Percentiles rank a stretch among this genome's conserved stretches.
These are phyloP conservation scores for Wickerhamiella vanderwaltii DNA, from an alignment of 805 yeast genomes.

Conservation along the genomic window DNA sequence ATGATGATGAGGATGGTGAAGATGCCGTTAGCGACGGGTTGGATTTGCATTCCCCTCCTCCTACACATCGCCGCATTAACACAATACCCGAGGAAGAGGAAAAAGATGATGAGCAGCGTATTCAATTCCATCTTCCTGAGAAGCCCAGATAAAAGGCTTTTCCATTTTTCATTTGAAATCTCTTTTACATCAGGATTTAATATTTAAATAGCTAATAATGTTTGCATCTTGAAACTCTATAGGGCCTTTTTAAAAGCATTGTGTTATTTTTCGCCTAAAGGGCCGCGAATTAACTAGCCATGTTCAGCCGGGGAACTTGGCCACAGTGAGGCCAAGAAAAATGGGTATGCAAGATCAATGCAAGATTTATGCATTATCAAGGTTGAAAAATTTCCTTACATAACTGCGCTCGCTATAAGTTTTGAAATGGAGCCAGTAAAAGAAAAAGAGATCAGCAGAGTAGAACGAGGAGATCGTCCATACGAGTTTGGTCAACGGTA, in stretches of 20 bases:
- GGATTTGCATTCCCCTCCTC: background rate
- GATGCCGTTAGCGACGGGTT: constrained; percentile 21
- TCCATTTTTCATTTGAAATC: background rate
- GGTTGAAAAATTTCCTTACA: background rate
- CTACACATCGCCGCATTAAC: constrained; percentile 9
- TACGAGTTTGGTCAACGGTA: constrained; percentile 84
- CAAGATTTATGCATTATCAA: background rate
- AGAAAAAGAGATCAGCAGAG: constrained; percentile 11
- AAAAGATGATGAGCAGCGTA: constrained; percentile 5
- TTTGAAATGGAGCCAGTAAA: background rate
- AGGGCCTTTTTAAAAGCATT: too few species aligned
- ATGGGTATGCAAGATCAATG: too few species aligned
- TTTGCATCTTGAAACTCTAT: too few species aligned
- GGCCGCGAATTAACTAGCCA: too few species aligned
- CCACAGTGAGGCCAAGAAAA: too few species aligned
- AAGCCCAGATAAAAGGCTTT: background rate
- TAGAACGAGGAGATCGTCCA: constrained; percentile 68
- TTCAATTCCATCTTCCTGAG: constrained; percentile 9
- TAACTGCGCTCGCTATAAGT: background rate
- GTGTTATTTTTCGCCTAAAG: too few species aligned
- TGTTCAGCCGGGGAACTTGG: too few species aligned
- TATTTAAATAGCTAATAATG: too few species aligned
- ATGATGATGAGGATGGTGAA: constrained; percentile 1
- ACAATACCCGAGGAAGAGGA: constrained; percentile 10
- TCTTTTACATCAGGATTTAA: too few species aligned